Evolutionary conservation across 1,139 yeast species (phyloP), one percentile per base, ranked within the genome.

Genomic region (Candida glucosophila): DNA sequence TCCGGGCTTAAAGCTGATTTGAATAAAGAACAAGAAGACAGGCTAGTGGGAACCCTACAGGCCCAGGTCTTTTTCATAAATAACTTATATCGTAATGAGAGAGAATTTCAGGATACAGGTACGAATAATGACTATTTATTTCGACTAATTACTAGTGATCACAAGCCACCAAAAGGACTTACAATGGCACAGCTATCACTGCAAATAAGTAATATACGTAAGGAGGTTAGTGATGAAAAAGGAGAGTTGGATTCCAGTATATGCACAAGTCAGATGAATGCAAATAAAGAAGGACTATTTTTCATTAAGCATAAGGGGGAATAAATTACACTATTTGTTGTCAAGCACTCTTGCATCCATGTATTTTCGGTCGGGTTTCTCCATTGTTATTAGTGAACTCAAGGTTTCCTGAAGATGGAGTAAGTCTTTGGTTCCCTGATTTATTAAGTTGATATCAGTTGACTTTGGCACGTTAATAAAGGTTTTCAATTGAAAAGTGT

Each of bases 401-500:
- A 86, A 55, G 29, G 75, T 81, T 12, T 62, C 72, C 47, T 80
- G 85, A 22, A 83, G 51, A 26, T 56, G 59, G 25, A 74, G 58
- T 31, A 86, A 53, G 28, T 77, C 77, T 32, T 71, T 70, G 3
- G 77, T 73, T 1, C 86, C 86, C 28, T 65, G 67, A 31, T 72
- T 73, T 9, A 81, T 72, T 29, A 70, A 67, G 22, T 82, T 92
- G 23, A 86, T 66, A 47, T 83, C 95, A 2, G 92, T 81, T 10
- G 82, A 60, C 31, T 71, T 71, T 12, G 75, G 73, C 5, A 83
- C 77, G 38, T 82, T 78, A 13, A 80, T 73, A 39, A 66, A 79
- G 5, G 79, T 74, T 45, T 75, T 76, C 10, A 85, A 59, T 30
- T 78, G 69, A 53, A 74, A 74, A 12, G 68, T 62, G 24, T 68